Base-by-base conservation (phyloP, 116 monocot species). In the Dioscorea cayenensis region DNA sequence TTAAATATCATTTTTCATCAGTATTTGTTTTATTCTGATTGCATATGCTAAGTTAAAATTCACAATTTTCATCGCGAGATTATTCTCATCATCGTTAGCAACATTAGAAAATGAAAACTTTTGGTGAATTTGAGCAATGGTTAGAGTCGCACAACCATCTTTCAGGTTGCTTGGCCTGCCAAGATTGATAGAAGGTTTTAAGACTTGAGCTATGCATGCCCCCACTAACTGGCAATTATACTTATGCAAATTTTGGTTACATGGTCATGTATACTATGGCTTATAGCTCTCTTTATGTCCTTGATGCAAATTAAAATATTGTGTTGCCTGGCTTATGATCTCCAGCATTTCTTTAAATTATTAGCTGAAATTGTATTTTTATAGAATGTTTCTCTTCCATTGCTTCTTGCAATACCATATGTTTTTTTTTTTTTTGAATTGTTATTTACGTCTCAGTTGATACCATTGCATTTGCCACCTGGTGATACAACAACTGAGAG, bases 361-460 rank as follows among this genome's bases (percentile, higher is more conserved):
- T 43, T 43, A 43, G 32, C 2, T 32, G 32, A 32, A 32, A 32
- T 32, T 2, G 32, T 3, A 1, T 32, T 32, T 32, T 32, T 43
- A 43, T 43, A 43, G 43, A 43, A 7, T 43, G 5, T 10, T 7
- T 43, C 43, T 43, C 17, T 6, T 23, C 12, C 63, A 63, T n/a
- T 59, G 17, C 7, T 63, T 13, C 9, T 63, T 21, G 13, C 1
- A 1, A 23, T 36, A 65, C 7, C 19, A 16, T 51, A 23, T 25
- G 43, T 5, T 10, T 43, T 2, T 32, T 3, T 32, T 32, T 69
- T 32, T 3, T 32, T 32, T 69, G n/a, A 9, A 22, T 68, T 20
- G 29, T 67, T 21, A 21, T 55, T 59, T 48, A 58, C 22, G 60
- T 51, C 20, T 75, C 62, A 62, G 62, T 17, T 62, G 62, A 62